Percentiles rank a stretch among this genome's conserved stretches.
Conservation (phyloP, 768 basidiomycete genomes). For the Amanita polypyramis region DNA sequence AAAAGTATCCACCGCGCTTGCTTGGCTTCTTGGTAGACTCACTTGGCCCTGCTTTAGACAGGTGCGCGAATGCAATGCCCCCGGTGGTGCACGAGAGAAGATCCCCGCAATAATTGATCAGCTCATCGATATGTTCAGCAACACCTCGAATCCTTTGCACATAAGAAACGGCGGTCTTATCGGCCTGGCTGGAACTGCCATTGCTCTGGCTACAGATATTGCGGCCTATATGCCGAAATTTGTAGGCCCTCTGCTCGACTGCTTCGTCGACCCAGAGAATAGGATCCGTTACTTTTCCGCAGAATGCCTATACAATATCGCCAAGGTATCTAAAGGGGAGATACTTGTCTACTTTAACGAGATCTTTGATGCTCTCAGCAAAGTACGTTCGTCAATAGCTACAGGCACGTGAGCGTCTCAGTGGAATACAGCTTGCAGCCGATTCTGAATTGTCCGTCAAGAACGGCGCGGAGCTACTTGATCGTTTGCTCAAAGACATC, state of each 20-base stretch:
- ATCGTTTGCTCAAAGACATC: conserved; percentile 95
- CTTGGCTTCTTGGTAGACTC: neutral
- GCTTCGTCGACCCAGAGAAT: conserved; percentile 92
- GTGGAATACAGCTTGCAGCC: conserved; percentile 66
- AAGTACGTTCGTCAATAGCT: conserved; percentile 40
- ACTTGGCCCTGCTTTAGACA: conserved; percentile 33
- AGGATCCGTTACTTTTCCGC: conserved; percentile 96
- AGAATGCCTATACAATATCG: conserved; percentile 97
- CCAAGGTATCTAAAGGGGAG: conserved; percentile 94
- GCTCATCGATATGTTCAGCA: conserved; percentile 88
- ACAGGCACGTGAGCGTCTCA: conserved; percentile 6
- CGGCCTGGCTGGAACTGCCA: conserved; percentile 93
- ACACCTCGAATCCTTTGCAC: conserved; percentile 72
- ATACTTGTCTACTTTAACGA: conserved; percentile 96
- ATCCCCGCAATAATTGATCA: conserved; percentile 89
- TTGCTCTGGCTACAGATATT: conserved; percentile 88
- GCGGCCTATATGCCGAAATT: conserved; percentile 94
- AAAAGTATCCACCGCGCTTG: conserved; percentile 52
- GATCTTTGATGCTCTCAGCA: conserved; percentile 94
- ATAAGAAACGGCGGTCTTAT: conserved; percentile 92
- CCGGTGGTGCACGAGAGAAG: conserved; percentile 61
- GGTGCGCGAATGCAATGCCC: conserved; percentile 77
- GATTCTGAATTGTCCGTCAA: conserved; percentile 95
- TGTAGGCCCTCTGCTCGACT: conserved; percentile 76
- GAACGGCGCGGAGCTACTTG: conserved; percentile 95